Evolutionary conservation across 2,329 filamentous ascomycete genomes (phyloP).

Genomic region (Pseudogymnoascus sp.): DNA sequence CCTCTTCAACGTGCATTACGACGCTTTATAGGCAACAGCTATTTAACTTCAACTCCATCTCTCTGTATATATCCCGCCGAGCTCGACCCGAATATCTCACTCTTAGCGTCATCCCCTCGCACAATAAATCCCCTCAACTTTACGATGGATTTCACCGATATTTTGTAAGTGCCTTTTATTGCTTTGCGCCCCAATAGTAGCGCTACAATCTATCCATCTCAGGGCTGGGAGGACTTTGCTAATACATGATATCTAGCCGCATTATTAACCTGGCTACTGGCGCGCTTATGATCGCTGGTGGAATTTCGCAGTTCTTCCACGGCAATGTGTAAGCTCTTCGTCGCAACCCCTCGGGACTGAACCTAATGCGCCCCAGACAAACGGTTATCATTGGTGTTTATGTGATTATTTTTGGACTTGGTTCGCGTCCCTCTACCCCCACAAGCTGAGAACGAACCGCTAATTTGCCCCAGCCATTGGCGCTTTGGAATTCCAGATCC

Average conservation of each 20-base stretch:
- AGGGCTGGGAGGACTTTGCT: slow-evolving; percentile 19
- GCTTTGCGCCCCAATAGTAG: slow-evolving; percentile 15
- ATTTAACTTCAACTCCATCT: not conserved
- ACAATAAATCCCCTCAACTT: not conserved
- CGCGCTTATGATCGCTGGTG: slow-evolving; percentile 80
- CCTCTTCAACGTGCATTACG: not conserved
- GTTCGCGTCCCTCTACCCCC: slow-evolving; percentile 41
- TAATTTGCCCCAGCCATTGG: not conserved
- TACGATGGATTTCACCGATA: slow-evolving; percentile 85
- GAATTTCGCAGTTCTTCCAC: slow-evolving; percentile 64
- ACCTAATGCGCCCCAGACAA: slow-evolving; percentile 42
- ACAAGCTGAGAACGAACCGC: not conserved
- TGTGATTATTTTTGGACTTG: slow-evolving; percentile 82
- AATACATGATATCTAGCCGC: slow-evolving; percentile 53
- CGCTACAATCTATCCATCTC: slow-evolving; percentile 8
- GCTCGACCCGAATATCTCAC: not conserved
- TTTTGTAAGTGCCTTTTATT: slow-evolving; percentile 59
- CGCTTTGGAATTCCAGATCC: slow-evolving; percentile 77
- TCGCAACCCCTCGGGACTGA: not conserved
- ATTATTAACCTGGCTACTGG: slow-evolving; percentile 88
- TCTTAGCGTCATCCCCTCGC: not conserved
- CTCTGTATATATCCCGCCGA: not conserved
- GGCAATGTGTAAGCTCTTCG: slow-evolving; percentile 22
- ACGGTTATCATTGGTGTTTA: slow-evolving; percentile 76
- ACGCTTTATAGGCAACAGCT: slow-evolving; percentile 7